Evolutionary conservation across 139 green algal genomes (phyloP).

Genomic region (Monoraphidium neglectum): DNA sequence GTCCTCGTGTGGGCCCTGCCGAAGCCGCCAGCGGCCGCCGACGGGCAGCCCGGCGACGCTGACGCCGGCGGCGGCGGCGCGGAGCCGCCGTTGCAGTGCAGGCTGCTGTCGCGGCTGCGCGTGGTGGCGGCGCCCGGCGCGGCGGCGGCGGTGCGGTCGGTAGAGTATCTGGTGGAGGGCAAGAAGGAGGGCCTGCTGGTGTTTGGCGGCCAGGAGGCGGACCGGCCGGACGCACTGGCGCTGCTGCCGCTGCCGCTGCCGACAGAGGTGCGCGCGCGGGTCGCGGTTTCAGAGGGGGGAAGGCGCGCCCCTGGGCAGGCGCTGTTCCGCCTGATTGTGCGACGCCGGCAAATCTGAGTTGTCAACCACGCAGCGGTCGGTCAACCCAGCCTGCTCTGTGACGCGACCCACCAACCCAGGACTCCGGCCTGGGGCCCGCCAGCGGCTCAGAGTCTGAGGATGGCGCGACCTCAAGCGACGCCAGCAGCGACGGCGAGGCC

Average conservation of each 20-base stretch:
- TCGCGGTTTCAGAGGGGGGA: neutral
- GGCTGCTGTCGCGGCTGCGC: neutral
- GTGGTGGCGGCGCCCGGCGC: neutral
- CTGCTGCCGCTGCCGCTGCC: slow-evolving; percentile 57
- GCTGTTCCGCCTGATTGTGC: too few species aligned
- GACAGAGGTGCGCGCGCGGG: neutral
- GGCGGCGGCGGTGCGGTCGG: neutral
- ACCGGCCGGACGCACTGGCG: slow-evolving; percentile 64
- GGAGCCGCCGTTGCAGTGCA: slow-evolving; percentile 1
- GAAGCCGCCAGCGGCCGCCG: neutral
- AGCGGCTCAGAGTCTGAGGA: neutral
- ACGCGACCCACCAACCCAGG: too few species aligned
- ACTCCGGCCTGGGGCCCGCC: neutral
- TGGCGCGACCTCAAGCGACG: neutral
- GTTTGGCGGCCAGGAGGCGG: slow-evolving; percentile 61
- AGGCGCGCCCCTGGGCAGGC: too few species aligned
- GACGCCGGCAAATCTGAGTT: too few species aligned
- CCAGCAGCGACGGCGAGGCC: neutral
- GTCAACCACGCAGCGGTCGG: too few species aligned
- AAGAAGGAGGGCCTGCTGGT: slow-evolving; percentile 59
- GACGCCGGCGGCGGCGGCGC: neutral
- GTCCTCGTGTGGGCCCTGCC: slow-evolving; percentile 62
- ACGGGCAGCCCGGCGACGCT: neutral
- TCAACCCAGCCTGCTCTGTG: too few species aligned
- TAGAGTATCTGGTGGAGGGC: slow-evolving; percentile 17